phyloP scores from a whole-genome alignment of 176 grass and related monocot species.

The Canna indica region DNA sequence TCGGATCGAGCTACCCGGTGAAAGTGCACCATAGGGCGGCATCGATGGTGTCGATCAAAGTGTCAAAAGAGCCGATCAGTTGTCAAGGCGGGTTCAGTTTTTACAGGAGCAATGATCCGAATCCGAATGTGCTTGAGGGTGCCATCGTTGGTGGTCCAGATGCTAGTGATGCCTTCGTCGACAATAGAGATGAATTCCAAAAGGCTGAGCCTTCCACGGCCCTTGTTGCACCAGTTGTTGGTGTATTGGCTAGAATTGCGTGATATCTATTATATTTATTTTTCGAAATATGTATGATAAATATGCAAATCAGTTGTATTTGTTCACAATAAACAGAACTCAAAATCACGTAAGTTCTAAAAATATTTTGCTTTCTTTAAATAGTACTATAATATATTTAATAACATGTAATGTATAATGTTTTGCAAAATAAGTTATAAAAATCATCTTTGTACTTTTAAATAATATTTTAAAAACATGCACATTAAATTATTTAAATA shows the following conservation, averaged over 20 bases:
- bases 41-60: constrained; percentile 48
- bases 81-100: constrained; percentile 41
- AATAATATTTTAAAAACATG: too few species aligned
- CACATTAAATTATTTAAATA: too few species aligned
- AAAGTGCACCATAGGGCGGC: constrained; percentile 68
- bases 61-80: constrained; percentile 8
- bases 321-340: too few species aligned
- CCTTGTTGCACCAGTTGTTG: constrained; percentile 47
- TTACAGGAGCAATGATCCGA: constrained; percentile 17
- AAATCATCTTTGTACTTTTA: too few species aligned
- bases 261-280: too few species aligned
- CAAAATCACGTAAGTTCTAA: too few species aligned
- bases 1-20: constrained; percentile 24
- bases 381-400: too few species aligned
- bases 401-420: too few species aligned
- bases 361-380: too few species aligned
- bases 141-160: constrained; percentile 59
- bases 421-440: too few species aligned
- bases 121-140: constrained; percentile 59
- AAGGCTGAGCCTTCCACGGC: constrained; percentile 45
- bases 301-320: too few species aligned
- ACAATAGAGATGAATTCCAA: constrained; percentile 30
- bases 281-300: too few species aligned
- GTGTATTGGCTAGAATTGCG: constrained; percentile 53
- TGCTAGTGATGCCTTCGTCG: constrained; percentile 32